Evolutionary conservation across 768 basidiomycete genomes (phyloP).

Genomic region (Russula earlei): DNA sequence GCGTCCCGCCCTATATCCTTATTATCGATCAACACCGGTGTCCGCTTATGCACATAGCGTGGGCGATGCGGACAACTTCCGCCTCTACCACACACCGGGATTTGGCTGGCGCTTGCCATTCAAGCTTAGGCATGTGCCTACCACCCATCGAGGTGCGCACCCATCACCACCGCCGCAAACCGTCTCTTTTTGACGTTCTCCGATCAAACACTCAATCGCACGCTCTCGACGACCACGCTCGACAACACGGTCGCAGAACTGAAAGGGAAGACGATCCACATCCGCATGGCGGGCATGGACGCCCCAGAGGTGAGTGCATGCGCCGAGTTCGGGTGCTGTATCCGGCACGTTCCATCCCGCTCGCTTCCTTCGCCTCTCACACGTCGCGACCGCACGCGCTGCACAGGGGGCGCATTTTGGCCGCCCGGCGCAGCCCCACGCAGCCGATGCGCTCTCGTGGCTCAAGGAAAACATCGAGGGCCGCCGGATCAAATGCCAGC

Average conservation of each 20-base stretch:
- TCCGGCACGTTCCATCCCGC: too few relatives aligned
- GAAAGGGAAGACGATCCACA: conserved; percentile 72
- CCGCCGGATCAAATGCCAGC: conserved; percentile 57
- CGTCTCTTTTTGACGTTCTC: neutral
- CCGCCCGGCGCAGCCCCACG: conserved; percentile 62
- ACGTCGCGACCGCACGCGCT: too few relatives aligned
- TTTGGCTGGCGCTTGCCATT: conserved; percentile 68
- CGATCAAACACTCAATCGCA: neutral
- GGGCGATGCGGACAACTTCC: conserved; percentile 82
- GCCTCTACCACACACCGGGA: conserved; percentile 77
- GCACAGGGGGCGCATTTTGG: conserved; percentile 76
- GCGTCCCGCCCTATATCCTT: too few relatives aligned
- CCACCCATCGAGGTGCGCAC: conserved; percentile 42
- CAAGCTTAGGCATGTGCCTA: conserved; percentile 58
- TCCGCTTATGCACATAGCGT: conserved; percentile 43
- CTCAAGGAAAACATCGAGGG: conserved; percentile 48
- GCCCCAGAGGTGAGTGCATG: conserved; percentile 70
- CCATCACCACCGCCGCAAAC: neutral
- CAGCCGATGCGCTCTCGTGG: conserved; percentile 69
- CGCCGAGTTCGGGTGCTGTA: neutral
- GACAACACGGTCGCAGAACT: conserved; percentile 39
- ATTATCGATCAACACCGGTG: too few relatives aligned
- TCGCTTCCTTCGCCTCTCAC: too few relatives aligned
- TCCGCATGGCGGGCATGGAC: conserved; percentile 86
- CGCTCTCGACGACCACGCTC: neutral